Base-by-base conservation (phyloP, 108 stramenopile genomes). In the Nitzschia palea region DNA sequence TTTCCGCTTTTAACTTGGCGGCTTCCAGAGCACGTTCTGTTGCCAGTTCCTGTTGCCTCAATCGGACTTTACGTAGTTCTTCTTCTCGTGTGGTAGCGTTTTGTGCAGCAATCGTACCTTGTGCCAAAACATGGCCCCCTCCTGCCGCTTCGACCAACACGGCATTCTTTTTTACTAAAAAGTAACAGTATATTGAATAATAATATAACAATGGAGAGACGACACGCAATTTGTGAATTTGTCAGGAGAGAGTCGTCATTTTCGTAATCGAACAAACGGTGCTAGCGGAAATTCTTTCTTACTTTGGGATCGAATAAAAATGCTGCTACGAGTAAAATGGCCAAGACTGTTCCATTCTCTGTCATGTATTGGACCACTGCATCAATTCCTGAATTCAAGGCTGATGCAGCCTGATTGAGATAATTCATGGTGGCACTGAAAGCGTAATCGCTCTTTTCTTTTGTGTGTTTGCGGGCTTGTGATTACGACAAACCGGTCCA, bases 11-110 rank as follows among this genome's bases (percentile, higher is more conserved):
- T 22, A 54, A 6, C 29, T 44, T 65, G 5, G 33, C 44, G 22
- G 76, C 76, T 44, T 77, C 63, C 29, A 17, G 28, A 2, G 76
- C 68, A n/a, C 69, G 62, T 44, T 70, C 50, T 29, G 65, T 34
- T 55, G 76, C 76, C 4, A 77, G 2, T 47, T 70, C 63, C 30
- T 77, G 76, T 45, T 77, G 76, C 2, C 69, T 68, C 33, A 62
- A 18, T 51, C 76, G 68, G 0, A 70, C 76, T 27, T 32, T 27
- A 1, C 61, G 30, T 44, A 77, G 55, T 32, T 77, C 67, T 43
- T 70, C 64, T 33, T 64, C 68, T 29, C 68, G 62, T 20, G n/a
- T 29, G 22, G 55, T 55, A n/a, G 27, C 48, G 37, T 55, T 64
- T n/a, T 32, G 14, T 23, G 22, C 40, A 33, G 37, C 36, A 18